Evolutionary conservation across 208 protist genomes (phyloP), one percentile per base, ranked within the genome.

Genomic region (Trypanosoma avium): DNA sequence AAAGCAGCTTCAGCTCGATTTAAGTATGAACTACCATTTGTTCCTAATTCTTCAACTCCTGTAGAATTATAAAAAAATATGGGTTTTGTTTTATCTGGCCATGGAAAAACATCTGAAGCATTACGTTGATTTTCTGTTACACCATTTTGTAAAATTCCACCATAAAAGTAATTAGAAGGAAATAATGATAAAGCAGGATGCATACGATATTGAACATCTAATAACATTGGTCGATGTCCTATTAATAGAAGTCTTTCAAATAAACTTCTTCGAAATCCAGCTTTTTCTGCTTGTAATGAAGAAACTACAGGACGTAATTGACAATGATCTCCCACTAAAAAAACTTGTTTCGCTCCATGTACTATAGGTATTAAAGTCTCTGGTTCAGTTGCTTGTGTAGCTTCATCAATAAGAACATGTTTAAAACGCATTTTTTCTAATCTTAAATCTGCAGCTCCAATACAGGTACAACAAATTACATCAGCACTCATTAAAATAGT

Each of bases 161-260:
- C 97, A 70, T 99, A 99, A 79, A 99, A 99, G 0, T 83, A 94
- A 61, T 95, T 90, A 2, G 96, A 98, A 0, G 97, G 92, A 58
- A 99, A 99, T 53, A 94, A 82, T 35, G 87, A 88, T n/a, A 99
- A 59, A 27, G 54, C 71, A 21, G 98, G 98, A 71, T 99, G 98
- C 98, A 99, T 99, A 48, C 98, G 88, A 76, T 99, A 99, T 75
- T 99, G 98, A 6, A 98, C 91, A 53, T 98, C 79, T 19, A 99
- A 80, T 32, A 97, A 81, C 26, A 97, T 68, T 13, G 98, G 97
- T 7, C 86, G 47, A 43, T 90, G 77, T 24, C 93, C 82, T 2
- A 99, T 68, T 47, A 82, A 50, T 19, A 99, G 80, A 13, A 99
- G 63, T 35, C 98, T 66, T 73, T 99, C 97, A 78, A 99, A 99